Evolutionary conservation across 2,329 filamentous ascomycete species (phyloP), one percentile per base, ranked within the genome.

Genomic region (Chaetomium globosum): DNA sequence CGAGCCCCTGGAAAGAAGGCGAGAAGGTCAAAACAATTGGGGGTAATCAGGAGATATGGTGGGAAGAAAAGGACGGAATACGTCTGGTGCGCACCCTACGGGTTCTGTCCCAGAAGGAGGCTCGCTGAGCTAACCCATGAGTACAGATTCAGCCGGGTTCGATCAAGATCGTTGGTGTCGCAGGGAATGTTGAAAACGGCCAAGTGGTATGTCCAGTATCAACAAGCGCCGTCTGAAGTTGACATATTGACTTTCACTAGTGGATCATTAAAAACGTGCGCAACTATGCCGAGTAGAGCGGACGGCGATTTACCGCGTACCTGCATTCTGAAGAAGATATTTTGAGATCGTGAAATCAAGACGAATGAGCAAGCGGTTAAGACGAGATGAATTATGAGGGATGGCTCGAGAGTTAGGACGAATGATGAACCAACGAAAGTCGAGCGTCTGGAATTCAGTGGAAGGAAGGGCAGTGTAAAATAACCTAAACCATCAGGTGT

Each of bases 181-280:
- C 88, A 1, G 89, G 89, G 70, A 85, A 87, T 66, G 93, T 96
- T 21, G 85, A 87, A 3, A 99, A 98, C 75, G 95, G 95, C 4
- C 91, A 98, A 78, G 83, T 98, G 70, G 82, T 84, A 75, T 74
- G 82, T 78, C 48, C 4, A 26, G 28, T 21, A 10, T 21, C 12
- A n/a, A 55, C 49, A 43, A 4, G 19, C 46, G n/a, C 8, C 9
- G 21, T 23, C 21, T 23, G 19, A 36, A n/a, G 31, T 63, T 66
- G 36, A 65, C 58, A 30, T 30, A 13, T 59, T 19, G 26, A n/a
- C n/a, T 3, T 59, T 57, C 31, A 16, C 4, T 57, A 83, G 71
- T 96, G 92, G 92, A 84, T 93, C 46, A 74, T 86, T n/a, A 84
- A 82, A 63, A 79, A 77, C 16, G 82, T 83, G 16, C 75, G 83